Evolutionary conservation across 2,329 filamentous ascomycete species (phyloP).

Genomic region (Diaporthe vaccinii): DNA sequence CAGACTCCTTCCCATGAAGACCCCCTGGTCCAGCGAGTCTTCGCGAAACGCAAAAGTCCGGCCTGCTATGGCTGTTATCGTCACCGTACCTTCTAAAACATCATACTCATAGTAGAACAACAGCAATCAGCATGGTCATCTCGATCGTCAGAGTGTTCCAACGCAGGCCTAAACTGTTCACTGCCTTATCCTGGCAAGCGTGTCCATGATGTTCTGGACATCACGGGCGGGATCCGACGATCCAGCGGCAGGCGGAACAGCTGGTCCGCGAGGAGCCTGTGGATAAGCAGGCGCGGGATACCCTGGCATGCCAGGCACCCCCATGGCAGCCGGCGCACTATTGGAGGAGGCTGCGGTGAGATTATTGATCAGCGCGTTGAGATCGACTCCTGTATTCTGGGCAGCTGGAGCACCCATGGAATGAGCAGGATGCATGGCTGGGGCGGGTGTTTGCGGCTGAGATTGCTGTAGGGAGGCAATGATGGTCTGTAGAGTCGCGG

Average conservation of each 20-base stretch:
- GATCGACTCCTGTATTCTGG: slow-evolving; percentile 54
- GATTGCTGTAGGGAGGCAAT: slow-evolving; percentile 68
- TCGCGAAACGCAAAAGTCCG: not conserved
- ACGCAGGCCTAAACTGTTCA: slow-evolving; percentile 45
- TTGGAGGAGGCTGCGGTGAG: slow-evolving; percentile 46
- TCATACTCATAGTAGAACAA: slow-evolving; percentile 7
- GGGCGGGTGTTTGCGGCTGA: slow-evolving; percentile 26
- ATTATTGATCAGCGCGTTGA: slow-evolving; percentile 61
- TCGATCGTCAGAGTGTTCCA: not conserved
- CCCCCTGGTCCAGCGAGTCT: not conserved
- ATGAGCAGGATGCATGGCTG: slow-evolving; percentile 26
- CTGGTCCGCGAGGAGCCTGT: slow-evolving; percentile 45
- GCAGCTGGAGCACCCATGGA: slow-evolving; percentile 44
- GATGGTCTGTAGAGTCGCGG: slow-evolving; percentile 77
- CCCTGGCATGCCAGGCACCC: slow-evolving; percentile 24
- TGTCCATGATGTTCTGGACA: slow-evolving; percentile 81
- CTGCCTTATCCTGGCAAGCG: slow-evolving; percentile 75
- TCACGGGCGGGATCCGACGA: slow-evolving; percentile 61
- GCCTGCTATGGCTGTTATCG: not conserved
- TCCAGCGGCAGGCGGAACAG: slow-evolving; percentile 44
- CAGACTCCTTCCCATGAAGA: slow-evolving; percentile 5
- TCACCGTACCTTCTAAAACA: slow-evolving; percentile 2
- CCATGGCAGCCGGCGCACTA: slow-evolving; percentile 22
- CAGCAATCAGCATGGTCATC: not conserved
- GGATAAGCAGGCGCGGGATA: slow-evolving; percentile 49